Evolutionary conservation across 768 basidiomycete genomes (phyloP), one percentile per base, ranked within the genome.

Genomic region (Suillus luteus): DNA sequence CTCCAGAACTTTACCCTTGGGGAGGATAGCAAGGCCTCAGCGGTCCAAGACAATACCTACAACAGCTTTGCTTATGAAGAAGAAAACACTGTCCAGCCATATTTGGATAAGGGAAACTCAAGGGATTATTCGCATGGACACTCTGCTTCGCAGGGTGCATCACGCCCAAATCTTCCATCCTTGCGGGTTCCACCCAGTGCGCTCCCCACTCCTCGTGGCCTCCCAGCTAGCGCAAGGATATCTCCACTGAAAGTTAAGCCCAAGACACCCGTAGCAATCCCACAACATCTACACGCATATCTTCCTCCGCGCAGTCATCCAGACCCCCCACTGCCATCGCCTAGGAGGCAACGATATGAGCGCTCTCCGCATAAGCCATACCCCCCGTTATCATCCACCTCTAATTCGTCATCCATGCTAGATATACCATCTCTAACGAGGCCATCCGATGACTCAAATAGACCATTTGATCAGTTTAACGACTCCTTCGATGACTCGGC

Each of bases 301-400:
- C 80, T 91, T 8, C 82, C 87, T 0, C 72, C 81, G 4, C 88
- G 93, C 40, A 85, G 96, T 74, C 82, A 93, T 3, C 80, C 82
- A 19, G 85, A 85, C 64, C 82, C 86, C 7, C 79, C 81, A 35
- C 76, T 83, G 19, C 19, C 84, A 83, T 22, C 77, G 72, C 61
- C 81, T 38, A 61, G 73, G 78, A 65, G 69, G n/a, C 72, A 69
- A 31, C 67, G 73, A 60, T 71, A 64, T 49, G 65, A 72, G 40
- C 68, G 75, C 37, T 72, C 74, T n/a, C 74, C 71, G 1, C 70
- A 64, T 63, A 75, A 73, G 66, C 72, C 70, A 6, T 64, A 67
- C n/a, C 67, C 73, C 19, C 58, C 66, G 11, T 24, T 57, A 2
- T 85, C 82, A 31, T 83, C 83, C 48, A 41, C 59, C 1, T 73